Conservation (phyloP, 495 filamentous ascomycete species). For the Chaetomium tenue region DNA sequence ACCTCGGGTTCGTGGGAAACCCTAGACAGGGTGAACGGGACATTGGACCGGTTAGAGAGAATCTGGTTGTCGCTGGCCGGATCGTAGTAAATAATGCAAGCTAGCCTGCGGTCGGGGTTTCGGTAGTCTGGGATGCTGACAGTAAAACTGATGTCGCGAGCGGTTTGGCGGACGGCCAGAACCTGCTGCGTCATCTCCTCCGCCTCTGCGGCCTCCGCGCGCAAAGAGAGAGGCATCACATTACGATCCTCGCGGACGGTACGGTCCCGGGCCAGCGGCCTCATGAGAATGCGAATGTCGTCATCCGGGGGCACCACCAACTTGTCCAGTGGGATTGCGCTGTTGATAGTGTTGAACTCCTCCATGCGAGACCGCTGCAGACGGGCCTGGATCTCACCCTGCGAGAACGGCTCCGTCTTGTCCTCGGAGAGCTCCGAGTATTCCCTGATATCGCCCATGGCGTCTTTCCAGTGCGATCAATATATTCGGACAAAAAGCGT, state of each 20-base stretch:
- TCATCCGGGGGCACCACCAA: slow-evolving; percentile 43
- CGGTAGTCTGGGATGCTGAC: slow-evolving; percentile 46
- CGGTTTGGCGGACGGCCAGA: slow-evolving; percentile 51
- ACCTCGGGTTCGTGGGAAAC: slow-evolving; percentile 34
- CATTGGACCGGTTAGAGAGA: slow-evolving; percentile 46
- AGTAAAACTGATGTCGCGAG: slow-evolving; percentile 50
- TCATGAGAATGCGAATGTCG: slow-evolving; percentile 50
- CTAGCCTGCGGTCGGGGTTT: slow-evolving; percentile 34
- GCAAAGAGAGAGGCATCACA: slow-evolving; percentile 45
- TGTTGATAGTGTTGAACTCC: slow-evolving; percentile 31
- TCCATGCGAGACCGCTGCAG: slow-evolving; percentile 36
- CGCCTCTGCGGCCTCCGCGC: slow-evolving; percentile 43
- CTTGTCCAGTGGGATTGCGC: slow-evolving; percentile 45
- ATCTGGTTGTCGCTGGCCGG: slow-evolving; percentile 51
- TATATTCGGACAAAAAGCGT: background rate
- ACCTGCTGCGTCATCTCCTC: slow-evolving; percentile 46
- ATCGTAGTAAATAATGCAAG: slow-evolving; percentile 52
- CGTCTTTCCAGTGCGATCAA: background rate
- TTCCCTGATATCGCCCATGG: slow-evolving; percentile 43
- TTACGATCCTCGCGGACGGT: slow-evolving; percentile 50
- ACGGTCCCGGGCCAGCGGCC: slow-evolving; percentile 47
- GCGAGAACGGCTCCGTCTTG: slow-evolving; percentile 52
- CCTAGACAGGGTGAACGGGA: slow-evolving; percentile 44
- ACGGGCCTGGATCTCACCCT: slow-evolving; percentile 45
- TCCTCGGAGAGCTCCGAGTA: slow-evolving; percentile 44